Conservation (phyloP, 768 basidiomycete genomes). For the Pleurotus tuoliensis region DNA sequence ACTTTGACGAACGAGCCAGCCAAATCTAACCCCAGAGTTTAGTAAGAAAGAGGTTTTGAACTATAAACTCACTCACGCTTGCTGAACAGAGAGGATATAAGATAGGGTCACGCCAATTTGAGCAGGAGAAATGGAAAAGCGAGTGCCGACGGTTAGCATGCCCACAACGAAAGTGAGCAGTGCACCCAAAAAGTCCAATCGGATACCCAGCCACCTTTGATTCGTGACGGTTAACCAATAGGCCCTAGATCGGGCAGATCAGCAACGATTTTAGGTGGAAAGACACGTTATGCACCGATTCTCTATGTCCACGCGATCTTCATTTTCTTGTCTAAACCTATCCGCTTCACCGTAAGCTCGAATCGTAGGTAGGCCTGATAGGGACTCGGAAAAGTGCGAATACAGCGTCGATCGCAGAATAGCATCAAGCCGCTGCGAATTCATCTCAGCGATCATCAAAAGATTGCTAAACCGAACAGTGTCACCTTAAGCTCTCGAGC, state of each 20-base stretch:
- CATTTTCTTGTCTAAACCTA: slow-evolving; percentile 75
- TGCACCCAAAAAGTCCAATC: slow-evolving; percentile 81
- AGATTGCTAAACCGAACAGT: not conserved
- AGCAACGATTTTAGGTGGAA: not conserved
- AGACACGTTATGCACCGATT: slow-evolving; percentile 48
- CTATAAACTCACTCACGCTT: slow-evolving; percentile 34
- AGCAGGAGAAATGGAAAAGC: slow-evolving; percentile 72
- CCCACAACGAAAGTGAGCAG: slow-evolving; percentile 74
- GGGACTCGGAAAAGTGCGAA: slow-evolving; percentile 88
- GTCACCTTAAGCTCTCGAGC: slow-evolving; percentile 81
- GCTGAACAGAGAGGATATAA: slow-evolving; percentile 78
- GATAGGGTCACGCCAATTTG: slow-evolving; percentile 76
- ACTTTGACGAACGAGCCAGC: slow-evolving; percentile 72
- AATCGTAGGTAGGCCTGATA: slow-evolving; percentile 84
- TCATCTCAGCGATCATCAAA: not conserved
- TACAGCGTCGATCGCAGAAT: slow-evolving; percentile 85
- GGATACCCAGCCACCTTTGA: slow-evolving; percentile 88
- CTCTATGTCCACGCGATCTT: slow-evolving; percentile 74
- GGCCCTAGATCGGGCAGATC: slow-evolving; percentile 39
- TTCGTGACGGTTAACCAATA: slow-evolving; percentile 87
- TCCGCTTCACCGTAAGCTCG: slow-evolving; percentile 80
- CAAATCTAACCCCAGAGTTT: slow-evolving; percentile 41
- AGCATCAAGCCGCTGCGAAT: slow-evolving; percentile 62
- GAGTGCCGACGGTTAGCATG: slow-evolving; percentile 70
- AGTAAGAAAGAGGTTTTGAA: not conserved